Percentiles rank a stretch among this genome's conserved stretches.
Conservation (phyloP, 2,329 filamentous ascomycete genomes). For the Fusarium armeniacum region DNA sequence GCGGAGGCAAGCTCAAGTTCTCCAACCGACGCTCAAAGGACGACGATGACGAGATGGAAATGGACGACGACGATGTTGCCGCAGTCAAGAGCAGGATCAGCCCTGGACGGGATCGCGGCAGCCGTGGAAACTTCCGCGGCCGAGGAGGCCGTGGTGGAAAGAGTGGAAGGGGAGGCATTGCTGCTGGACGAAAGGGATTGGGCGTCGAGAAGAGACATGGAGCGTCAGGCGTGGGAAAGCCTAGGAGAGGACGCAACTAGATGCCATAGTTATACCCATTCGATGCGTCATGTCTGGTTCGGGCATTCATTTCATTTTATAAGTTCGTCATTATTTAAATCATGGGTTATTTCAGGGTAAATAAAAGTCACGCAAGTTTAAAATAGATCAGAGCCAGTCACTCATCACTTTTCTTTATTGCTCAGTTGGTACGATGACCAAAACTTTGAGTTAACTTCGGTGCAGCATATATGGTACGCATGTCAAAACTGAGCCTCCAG, state of each 20-base stretch:
- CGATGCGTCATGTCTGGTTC: constrained; percentile 46
- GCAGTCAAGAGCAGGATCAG: constrained; percentile 66
- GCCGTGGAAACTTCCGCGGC: constrained; percentile 52
- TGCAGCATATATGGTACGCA: background rate
- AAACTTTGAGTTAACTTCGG: background rate
- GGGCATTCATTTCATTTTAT: constrained; percentile 44
- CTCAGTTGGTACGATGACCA: background rate
- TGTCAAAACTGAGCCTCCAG: constrained; percentile 33
- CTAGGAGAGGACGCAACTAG: constrained; percentile 54
- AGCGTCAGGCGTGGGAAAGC: constrained; percentile 60
- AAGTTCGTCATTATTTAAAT: constrained; percentile 40
- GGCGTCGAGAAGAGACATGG: constrained; percentile 65
- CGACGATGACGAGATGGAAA: constrained; percentile 65
- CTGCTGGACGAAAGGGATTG: constrained; percentile 63
- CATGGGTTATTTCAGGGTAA: constrained; percentile 32
- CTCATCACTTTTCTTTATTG: constrained; percentile 2
- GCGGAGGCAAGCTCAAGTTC: constrained; percentile 78
- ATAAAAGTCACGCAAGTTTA: constrained; percentile 39
- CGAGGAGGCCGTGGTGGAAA: constrained; percentile 53
- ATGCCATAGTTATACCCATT: constrained; percentile 50
- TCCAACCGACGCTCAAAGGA: constrained; percentile 70
- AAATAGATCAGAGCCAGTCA: background rate
- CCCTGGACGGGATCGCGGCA: constrained; percentile 56
- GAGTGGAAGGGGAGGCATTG: constrained; percentile 64
- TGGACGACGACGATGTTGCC: constrained; percentile 66